Percentiles rank a stretch among this genome's conserved stretches.
phyloP scores from a whole-genome alignment of 176 grass and related monocot species.

The Triticum monococcum region DNA sequence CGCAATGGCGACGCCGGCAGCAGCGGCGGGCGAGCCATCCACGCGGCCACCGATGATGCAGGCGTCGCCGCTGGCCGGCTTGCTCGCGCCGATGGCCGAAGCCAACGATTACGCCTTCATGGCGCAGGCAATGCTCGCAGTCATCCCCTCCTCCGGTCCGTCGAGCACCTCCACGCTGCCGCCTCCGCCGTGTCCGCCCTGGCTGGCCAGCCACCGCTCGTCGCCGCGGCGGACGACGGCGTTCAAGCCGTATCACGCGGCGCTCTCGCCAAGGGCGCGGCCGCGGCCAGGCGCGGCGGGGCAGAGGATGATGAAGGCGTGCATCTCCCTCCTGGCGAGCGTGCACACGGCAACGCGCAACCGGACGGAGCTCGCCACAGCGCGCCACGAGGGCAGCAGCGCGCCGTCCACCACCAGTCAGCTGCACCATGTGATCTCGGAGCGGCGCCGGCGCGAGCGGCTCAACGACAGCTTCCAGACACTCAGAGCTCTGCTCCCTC shows the following conservation, averaged over 20 bases:
- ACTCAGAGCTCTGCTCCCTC: constrained; percentile 59
- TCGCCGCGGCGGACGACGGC: constrained; percentile 3
- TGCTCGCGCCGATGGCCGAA: background rate
- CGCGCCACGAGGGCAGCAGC: background rate
- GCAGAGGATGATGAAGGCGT: constrained; percentile 65
- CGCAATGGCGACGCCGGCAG: background rate
- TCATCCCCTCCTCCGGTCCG: constrained; percentile 34
- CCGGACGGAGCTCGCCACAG: background rate
- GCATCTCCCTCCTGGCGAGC: constrained; percentile 31
- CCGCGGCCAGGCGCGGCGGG: constrained; percentile 1
- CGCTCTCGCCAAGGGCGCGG: constrained; percentile 14
- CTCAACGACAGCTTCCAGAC: constrained; percentile 72
- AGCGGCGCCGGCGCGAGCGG: constrained; percentile 69
- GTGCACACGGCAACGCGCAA: constrained; percentile 20
- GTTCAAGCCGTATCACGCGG: constrained; percentile 56
- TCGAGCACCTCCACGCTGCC: background rate
- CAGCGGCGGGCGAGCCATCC: background rate
- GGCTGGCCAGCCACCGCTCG: constrained; percentile 7
- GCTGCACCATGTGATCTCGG: constrained; percentile 72
- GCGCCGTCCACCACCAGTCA: constrained; percentile 43
- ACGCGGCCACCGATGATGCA: background rate
- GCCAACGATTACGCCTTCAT: constrained; percentile 10
- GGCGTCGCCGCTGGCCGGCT: background rate
- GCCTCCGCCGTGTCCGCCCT: background rate
- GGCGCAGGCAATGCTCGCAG: constrained; percentile 46